Evolutionary conservation across 2,329 filamentous ascomycete genomes (phyloP), one percentile per base, ranked within the genome.

Genomic region (Sclerotinia subarctica): DNA sequence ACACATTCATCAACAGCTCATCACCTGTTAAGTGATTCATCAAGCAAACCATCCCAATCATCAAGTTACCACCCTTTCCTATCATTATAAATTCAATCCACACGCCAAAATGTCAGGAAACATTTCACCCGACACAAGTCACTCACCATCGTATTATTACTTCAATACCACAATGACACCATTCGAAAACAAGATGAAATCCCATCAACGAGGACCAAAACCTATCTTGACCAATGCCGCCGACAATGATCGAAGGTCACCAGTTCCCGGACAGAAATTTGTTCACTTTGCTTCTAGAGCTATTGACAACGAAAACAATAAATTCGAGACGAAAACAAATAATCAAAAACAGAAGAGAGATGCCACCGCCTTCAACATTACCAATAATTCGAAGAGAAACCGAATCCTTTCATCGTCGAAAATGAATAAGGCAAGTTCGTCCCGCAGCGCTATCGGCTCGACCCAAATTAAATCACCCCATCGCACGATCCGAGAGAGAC

Each of bases 1-100:
- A 68, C 67, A 58, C 69, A 60, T 66, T 67, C 72, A 71, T 72
- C 73, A 70, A 70, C 73, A 70, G 29, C 69, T 71, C 71, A 68
- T 66, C 69, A 26, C 62, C 65, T 5, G 29, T 49, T 44, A 51
- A 67, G 56, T 44, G 51, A 67, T 71, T 68, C 73, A 75, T 75
- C 72, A 69, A 69, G 56, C 53, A 64, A 68, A 68, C 59, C 64
- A 71, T 69, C 64, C 54, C 32, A 58, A 64, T 52, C 51, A 56
- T 58, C 51, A 59, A 29, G 8, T 21, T 15, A 46, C 52, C 24
- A 21, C 17, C 35, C 46, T 19, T 56, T 13, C 26, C 51, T 35
- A 59, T 58, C 52, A 46, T 35, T 54, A 68, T 46, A 29, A 44
- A 52, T 24, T 29, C 21, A 42, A 58, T 38, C 58, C 32, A 32